A percentile compares a stretch with the other conserved stretches of the same genome.
Evolutionary conservation across 495 filamentous ascomycete species (phyloP).

Genomic region (Annulohypoxylon maeteangense): DNA sequence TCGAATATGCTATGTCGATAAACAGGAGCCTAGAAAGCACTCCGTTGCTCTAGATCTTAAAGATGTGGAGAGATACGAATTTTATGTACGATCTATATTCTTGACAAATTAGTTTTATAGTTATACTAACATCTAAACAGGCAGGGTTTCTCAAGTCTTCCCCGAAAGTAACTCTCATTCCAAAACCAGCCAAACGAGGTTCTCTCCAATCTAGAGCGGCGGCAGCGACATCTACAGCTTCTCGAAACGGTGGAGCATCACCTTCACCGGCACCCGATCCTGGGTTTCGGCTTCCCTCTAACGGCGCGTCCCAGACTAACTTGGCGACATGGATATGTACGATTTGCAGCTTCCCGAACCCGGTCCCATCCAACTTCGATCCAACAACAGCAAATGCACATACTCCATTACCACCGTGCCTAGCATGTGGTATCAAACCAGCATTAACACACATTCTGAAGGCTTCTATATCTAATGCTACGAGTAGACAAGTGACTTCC

Average conservation of each 20-base stretch:
- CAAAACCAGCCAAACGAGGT: slow-evolving; percentile 73
- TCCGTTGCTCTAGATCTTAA: slow-evolving; percentile 89
- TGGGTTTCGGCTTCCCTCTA: slow-evolving; percentile 58
- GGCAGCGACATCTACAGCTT: slow-evolving; percentile 47
- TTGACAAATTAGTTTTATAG: slow-evolving; percentile 10
- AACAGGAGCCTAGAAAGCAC: slow-evolving; percentile 84
- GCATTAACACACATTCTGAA: slow-evolving; percentile 83
- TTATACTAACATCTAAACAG: slow-evolving; percentile 58
- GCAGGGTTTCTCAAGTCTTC: slow-evolving; percentile 96
- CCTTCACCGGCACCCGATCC: slow-evolving; percentile 62
- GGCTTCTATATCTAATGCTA: slow-evolving; percentile 77
- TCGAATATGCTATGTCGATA: slow-evolving; percentile 93
- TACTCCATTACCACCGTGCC: slow-evolving; percentile 83
- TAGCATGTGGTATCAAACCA: slow-evolving; percentile 94
- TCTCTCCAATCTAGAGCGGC: slow-evolving; percentile 59
- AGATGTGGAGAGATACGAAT: slow-evolving; percentile 89
- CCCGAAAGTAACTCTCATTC: slow-evolving; percentile 87
- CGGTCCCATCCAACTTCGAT: slow-evolving; percentile 92
- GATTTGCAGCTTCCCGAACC: slow-evolving; percentile 98
- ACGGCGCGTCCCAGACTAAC: slow-evolving; percentile 60
- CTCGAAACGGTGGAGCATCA: slow-evolving; percentile 59
- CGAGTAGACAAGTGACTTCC: slow-evolving; percentile 58
- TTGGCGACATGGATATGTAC: slow-evolving; percentile 96
- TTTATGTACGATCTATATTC: slow-evolving; percentile 70
- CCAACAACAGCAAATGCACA: slow-evolving; percentile 77